Conservation (phyloP, 2,329 filamentous ascomycete species). For the Xylaria sp. region DNA sequence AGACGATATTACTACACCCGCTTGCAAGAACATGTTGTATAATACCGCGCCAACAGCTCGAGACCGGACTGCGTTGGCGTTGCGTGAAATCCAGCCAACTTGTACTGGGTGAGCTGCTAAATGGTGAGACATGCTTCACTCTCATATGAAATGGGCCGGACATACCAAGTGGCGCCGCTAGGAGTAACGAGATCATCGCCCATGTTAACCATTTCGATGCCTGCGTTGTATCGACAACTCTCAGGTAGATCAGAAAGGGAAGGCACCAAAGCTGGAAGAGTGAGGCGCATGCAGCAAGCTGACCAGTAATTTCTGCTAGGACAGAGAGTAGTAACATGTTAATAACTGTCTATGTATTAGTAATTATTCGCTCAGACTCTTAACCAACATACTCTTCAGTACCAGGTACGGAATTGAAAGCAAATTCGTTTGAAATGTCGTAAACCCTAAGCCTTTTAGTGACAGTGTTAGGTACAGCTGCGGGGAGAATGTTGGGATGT, state of each 20-base stretch:
- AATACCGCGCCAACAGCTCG: constrained; percentile 67
- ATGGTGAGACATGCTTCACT: constrained; percentile 19
- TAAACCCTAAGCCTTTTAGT: constrained; percentile 61
- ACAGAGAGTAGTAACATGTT: constrained; percentile 54
- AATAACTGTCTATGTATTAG: constrained; percentile 44
- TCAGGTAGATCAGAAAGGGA: constrained; percentile 66
- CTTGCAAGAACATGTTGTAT: constrained; percentile 62
- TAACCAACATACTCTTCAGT: constrained; percentile 49
- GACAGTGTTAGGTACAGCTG: constrained; percentile 63
- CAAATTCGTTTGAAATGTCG: constrained; percentile 65
- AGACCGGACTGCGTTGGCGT: constrained; percentile 68
- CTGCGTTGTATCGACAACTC: constrained; percentile 53
- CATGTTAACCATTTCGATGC: constrained; percentile 58
- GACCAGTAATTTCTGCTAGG: constrained; percentile 58
- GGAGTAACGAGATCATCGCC: constrained; percentile 55
- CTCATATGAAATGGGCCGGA: constrained; percentile 41
- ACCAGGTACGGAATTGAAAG: constrained; percentile 60
- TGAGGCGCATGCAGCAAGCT: constrained; percentile 61
- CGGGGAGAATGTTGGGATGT: constrained; percentile 60
- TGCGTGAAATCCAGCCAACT: constrained; percentile 57
- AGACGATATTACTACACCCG: constrained; percentile 50
- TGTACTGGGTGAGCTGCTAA: constrained; percentile 44
- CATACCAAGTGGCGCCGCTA: constrained; percentile 54
- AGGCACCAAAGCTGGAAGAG: constrained; percentile 69
- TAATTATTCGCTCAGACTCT: background rate